Percentiles rank a stretch among this genome's conserved stretches.
Conservation (phyloP, 176 grass and related monocot genomes). For the Aegilops sharonensis region DNA sequence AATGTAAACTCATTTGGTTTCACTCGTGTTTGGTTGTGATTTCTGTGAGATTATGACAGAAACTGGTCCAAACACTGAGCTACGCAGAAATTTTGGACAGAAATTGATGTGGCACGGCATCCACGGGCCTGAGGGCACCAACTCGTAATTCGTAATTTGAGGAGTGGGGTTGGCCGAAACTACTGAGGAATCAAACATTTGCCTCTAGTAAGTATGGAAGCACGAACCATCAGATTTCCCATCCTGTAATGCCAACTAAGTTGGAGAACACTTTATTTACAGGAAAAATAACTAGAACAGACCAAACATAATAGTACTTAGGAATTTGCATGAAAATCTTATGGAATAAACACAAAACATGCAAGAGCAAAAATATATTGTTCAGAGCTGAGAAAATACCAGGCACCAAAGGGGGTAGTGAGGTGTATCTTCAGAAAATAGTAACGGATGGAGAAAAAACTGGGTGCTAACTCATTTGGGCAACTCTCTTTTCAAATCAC, state of each 20-base stretch:
- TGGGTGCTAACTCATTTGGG: background rate
- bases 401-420: background rate
- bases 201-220: background rate
- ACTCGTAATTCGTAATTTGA: background rate
- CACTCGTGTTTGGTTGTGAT: background rate
- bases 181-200: background rate
- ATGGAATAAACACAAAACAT: background rate
- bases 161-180: background rate
- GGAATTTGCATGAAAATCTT: background rate
- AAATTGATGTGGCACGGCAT: no score
- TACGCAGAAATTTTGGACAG: background rate
- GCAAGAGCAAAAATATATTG: background rate
- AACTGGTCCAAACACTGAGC: background rate
- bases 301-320: background rate
- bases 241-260: background rate
- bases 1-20: background rate
- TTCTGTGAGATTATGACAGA: background rate
- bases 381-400: background rate
- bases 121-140: background rate
- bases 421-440: background rate
- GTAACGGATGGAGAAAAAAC: background rate
- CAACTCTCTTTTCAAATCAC: background rate
- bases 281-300: background rate
- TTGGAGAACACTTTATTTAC: background rate
- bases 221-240: background rate